Percentiles rank a stretch among this genome's conserved stretches.
phyloP scores from a whole-genome alignment of 1,284 basidiomycete genomes.

The Fistulinella cinereoalba region DNA sequence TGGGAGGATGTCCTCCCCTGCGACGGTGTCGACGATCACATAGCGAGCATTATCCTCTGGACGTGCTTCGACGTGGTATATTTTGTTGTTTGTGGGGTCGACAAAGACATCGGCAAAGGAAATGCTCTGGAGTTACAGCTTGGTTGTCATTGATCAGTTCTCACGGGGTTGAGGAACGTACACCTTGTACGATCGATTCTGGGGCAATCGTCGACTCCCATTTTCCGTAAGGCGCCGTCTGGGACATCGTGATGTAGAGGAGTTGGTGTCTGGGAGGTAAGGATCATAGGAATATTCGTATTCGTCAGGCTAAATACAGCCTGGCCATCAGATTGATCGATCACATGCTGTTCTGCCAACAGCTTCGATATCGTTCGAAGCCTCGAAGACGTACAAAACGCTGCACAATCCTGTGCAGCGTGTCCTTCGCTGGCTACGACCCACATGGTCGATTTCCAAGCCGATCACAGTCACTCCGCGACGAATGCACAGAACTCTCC shows the following conservation, averaged over 20 bases:
- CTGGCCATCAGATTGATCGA: background rate
- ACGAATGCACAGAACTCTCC: no score
- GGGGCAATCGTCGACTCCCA: slow-evolving; percentile 61
- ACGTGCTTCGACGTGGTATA: slow-evolving; percentile 42
- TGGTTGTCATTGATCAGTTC: no score
- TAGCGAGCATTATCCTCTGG: slow-evolving; percentile 37
- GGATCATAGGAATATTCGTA: no score
- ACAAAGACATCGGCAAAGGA: slow-evolving; percentile 35
- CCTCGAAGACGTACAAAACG: no score
- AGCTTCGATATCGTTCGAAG: no score
- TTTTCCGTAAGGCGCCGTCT: slow-evolving; percentile 51
- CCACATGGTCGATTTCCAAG: no score
- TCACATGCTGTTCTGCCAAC: no score
- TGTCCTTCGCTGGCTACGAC: no score
- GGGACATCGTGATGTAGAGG: slow-evolving; percentile 12
- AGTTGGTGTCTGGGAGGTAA: no score
- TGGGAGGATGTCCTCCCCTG: slow-evolving; percentile 31
- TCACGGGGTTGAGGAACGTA: slow-evolving; percentile 20
- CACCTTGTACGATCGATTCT: slow-evolving; percentile 51
- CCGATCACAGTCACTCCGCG: no score
- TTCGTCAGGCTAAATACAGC: no score
- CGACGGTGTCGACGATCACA: slow-evolving; percentile 27
- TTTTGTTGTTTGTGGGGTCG: slow-evolving; percentile 28
- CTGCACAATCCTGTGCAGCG: no score
- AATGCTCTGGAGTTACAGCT: slow-evolving; percentile 17